These are phyloP conservation scores for Physaria fendleri DNA, from an alignment of 345 rosid genomes.

Conservation along the genomic window DNA sequence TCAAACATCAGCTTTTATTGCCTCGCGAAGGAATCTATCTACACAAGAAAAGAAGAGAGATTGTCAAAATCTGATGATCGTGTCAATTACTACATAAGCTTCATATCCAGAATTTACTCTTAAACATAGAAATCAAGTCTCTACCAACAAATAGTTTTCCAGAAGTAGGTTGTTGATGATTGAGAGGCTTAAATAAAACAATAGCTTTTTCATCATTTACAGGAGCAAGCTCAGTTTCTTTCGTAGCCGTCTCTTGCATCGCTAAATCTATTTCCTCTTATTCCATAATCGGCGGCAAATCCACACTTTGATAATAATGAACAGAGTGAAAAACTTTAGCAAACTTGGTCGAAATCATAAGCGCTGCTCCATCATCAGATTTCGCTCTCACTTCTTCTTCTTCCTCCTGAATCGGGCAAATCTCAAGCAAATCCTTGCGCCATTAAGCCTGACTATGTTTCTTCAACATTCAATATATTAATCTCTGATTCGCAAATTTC, in stretches of 20 bases:
- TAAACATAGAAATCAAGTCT: constrained; percentile 44
- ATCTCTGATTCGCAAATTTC: too few species aligned
- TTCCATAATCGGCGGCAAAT: constrained; percentile 54
- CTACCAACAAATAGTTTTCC: constrained; percentile 34
- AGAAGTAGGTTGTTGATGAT: constrained; percentile 15
- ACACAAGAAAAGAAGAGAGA: background rate
- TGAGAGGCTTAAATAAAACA: constrained; percentile 48
- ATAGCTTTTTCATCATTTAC: constrained; percentile 61
- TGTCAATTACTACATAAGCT: too few species aligned
- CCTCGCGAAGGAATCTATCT: constrained; percentile 32
- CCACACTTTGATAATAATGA: too few species aligned
- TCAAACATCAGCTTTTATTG: constrained; percentile 6
- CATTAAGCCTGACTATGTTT: too few species aligned
- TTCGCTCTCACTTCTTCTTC: too few species aligned
- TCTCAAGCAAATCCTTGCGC: too few species aligned
- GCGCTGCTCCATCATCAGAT: too few species aligned
- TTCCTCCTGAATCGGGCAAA: too few species aligned
- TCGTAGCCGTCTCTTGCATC: background rate
- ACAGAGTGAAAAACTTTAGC: too few species aligned
- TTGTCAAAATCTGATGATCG: background rate
- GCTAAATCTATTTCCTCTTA: constrained; percentile 36
- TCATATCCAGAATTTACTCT: too few species aligned
- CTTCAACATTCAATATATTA: too few species aligned
- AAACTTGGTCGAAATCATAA: too few species aligned
- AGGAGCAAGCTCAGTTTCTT: background rate